Percentiles rank a stretch among this genome's conserved stretches.
Conservation (phyloP, 2,329 filamentous ascomycete species). For the Drechmeria coniospora region DNA sequence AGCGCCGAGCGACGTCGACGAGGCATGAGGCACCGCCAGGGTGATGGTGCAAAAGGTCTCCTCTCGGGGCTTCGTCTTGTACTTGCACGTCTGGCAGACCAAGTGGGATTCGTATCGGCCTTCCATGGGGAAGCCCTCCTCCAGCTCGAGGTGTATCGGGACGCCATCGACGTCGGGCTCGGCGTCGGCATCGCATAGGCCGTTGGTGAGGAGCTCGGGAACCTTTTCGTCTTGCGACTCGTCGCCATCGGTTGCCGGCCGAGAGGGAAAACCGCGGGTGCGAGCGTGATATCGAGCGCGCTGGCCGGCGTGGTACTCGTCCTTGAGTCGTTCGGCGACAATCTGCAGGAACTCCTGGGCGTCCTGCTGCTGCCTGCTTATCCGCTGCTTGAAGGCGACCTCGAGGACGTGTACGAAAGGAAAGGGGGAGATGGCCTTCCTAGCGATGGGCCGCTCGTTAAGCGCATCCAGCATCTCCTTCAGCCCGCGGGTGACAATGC, state of each 20-base stretch:
- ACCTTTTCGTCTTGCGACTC: conserved; percentile 4
- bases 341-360: conserved; percentile 95
- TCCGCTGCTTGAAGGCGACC: conserved; percentile 71
- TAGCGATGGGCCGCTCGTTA: conserved; percentile 86
- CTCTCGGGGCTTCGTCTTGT: conserved; percentile 69
- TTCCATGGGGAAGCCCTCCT: conserved; percentile 79
- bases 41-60: conserved; percentile 88
- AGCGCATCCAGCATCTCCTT: conserved; percentile 86
- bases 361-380: conserved; percentile 91
- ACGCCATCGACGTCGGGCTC: conserved; percentile 2
- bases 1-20: conserved; percentile 63
- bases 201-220: conserved; percentile 1
- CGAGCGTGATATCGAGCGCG: conserved; percentile 50
- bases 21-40: conserved; percentile 73
- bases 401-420: conserved; percentile 74
- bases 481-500: conserved; percentile 68
- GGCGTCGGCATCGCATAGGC: neutral
- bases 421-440: conserved; percentile 83
- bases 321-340: conserved; percentile 77
- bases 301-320: conserved; percentile 81
- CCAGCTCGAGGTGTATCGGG: conserved; percentile 24
- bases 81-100: conserved; percentile 78
- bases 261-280: conserved; percentile 11
- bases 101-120: conserved; percentile 89
- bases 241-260: conserved; percentile 6